Conservation (phyloP, 1,284 basidiomycete genomes). For the Retiboletus flavoniger region DNA sequence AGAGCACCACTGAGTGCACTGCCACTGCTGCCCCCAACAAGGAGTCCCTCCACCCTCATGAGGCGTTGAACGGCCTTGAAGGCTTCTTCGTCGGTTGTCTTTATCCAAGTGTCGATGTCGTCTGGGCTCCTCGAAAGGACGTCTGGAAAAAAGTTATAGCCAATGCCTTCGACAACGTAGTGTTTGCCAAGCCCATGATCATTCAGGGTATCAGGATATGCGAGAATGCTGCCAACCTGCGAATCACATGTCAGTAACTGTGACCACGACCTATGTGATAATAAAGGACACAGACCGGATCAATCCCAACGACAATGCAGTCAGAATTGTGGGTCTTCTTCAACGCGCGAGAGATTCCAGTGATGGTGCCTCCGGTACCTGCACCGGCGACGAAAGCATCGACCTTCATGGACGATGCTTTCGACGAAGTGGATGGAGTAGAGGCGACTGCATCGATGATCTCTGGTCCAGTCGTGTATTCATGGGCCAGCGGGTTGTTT, state of each 20-base stretch:
- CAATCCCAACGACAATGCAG: slow-evolving; percentile 80
- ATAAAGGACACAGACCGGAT: slow-evolving; percentile 64
- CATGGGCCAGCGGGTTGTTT: slow-evolving; percentile 90
- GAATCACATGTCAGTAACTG: slow-evolving; percentile 3
- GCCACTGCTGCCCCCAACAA: slow-evolving; percentile 92
- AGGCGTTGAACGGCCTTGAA: slow-evolving; percentile 75
- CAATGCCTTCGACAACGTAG: slow-evolving; percentile 93
- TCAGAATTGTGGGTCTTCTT: slow-evolving; percentile 73
- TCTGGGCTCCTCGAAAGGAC: slow-evolving; percentile 62
- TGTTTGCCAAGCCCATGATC: slow-evolving; percentile 47
- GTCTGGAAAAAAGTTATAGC: slow-evolving; percentile 89
- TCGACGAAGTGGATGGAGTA: slow-evolving; percentile 55
- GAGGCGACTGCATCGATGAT: slow-evolving; percentile 75
- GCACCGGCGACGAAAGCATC: slow-evolving; percentile 87
- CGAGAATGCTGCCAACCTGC: slow-evolving; percentile 85
- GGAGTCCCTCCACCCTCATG: slow-evolving; percentile 86
- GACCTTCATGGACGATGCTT: slow-evolving; percentile 69
- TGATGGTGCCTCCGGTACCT: slow-evolving; percentile 94
- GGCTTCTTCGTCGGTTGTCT: slow-evolving; percentile 80
- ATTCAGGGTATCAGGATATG: slow-evolving; percentile 67
- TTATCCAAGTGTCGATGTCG: slow-evolving; percentile 78
- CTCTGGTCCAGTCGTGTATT: slow-evolving; percentile 84
- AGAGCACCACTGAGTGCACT: slow-evolving; percentile 80
- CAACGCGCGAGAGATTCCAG: slow-evolving; percentile 81
- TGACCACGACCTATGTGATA: not conserved